These are phyloP conservation scores for Asterophora parasitica DNA, from an alignment of 768 basidiomycete species.

Conservation along the genomic window DNA sequence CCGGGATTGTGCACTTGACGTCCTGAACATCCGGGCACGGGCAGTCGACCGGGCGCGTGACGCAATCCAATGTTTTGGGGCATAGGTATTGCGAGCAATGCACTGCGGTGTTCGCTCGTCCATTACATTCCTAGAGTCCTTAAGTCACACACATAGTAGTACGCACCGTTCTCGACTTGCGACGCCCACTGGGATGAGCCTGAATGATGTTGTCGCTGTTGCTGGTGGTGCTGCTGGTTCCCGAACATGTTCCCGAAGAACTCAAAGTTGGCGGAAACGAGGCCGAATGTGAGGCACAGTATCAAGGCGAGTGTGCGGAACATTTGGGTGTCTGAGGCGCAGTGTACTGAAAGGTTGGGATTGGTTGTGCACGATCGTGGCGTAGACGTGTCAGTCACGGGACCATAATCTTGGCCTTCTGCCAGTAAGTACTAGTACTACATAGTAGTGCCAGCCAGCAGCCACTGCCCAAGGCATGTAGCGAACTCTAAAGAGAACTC, in stretches of 20 bases:
- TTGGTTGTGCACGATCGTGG: not conserved
- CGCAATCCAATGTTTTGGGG: slow-evolving; percentile 70
- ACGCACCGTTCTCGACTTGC: slow-evolving; percentile 61
- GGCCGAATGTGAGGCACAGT: slow-evolving; percentile 31
- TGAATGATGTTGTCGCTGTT: slow-evolving; percentile 46
- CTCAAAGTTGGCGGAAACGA: slow-evolving; percentile 62
- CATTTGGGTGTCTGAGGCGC: slow-evolving; percentile 7
- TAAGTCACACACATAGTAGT: not conserved
- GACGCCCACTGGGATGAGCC: slow-evolving; percentile 60
- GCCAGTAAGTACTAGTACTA: too few relatives aligned
- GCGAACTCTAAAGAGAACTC: too few relatives aligned
- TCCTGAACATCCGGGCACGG: slow-evolving; percentile 77
- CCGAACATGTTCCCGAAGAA: slow-evolving; percentile 81
- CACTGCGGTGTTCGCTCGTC: slow-evolving; percentile 34
- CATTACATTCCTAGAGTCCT: not conserved
- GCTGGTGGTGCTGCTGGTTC: slow-evolving; percentile 57
- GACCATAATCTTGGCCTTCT: not conserved
- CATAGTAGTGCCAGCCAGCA: too few relatives aligned
- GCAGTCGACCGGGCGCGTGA: slow-evolving; percentile 56
- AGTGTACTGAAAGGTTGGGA: too few relatives aligned
- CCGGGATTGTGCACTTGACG: slow-evolving; percentile 71
- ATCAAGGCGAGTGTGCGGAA: slow-evolving; percentile 16
- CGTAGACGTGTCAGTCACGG: slow-evolving; percentile 17
- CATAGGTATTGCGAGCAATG: slow-evolving; percentile 73
- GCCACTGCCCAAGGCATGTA: too few relatives aligned